Base-by-base conservation (phyloP, 2,329 filamentous ascomycete genomes). In the Hypoxylon sp. region DNA sequence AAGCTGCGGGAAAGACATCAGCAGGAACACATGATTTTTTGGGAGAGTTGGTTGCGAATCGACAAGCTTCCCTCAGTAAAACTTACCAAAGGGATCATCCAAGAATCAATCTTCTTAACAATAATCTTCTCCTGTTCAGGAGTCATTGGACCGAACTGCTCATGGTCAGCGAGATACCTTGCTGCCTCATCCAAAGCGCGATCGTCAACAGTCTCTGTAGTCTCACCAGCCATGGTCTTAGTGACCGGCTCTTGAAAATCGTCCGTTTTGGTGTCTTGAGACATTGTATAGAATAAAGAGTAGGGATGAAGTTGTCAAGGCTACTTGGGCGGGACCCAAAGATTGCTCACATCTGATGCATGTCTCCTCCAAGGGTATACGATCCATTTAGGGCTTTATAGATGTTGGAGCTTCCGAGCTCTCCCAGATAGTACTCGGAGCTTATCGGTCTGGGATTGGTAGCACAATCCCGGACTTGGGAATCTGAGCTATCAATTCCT, bases 41-140 rank as follows among this genome's bases (percentile, higher is more conserved):
- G 10, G 35, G 13, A 9, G 29, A 22, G 35, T 29, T 39, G 19
- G 44, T 50, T 33, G 31, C 19, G 19, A 24, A 11, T 52, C 31
- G 26, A 35, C 10, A 29, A 35, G 9, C 9, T 39, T 11, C 13
- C 9, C 14, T 31, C 9, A 54, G 46, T 10, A 9, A 31, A 24
- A 29, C 72, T 60, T 68, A 76, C 75, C 61, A 76, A 52, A 2
- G 75, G 74, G 52, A 76, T 73, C 66, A 76, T 75, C 71, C 73
- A 75, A 29, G 67, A 60, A 53, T 76, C 75, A 44, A 76, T 74
- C 52, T 77, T 77, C 65, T 65, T 74, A 10, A 75, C 73, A 33
- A 77, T 74, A 39, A 63, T 68, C 26, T 73, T 73, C 68, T 78
- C 76, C 48, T 71, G 68, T 35, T 77, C 76, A 8, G 74, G 74